Evolutionary conservation across 345 rosid species (phyloP).

Genomic region (Streptanthus diversifolius): DNA sequence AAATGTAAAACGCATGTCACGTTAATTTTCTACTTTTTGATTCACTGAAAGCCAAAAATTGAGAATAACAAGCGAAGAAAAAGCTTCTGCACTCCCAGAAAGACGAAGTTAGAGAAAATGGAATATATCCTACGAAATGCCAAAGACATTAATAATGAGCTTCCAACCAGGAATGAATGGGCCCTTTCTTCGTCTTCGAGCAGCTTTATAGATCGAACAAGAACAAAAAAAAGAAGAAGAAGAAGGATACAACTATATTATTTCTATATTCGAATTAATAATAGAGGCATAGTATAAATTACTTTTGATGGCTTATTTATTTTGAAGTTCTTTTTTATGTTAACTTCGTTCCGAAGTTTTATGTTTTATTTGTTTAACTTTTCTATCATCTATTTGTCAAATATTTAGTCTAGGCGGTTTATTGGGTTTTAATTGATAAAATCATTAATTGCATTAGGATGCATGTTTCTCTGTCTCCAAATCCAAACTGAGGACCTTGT

Average conservation of each 20-base stretch:
- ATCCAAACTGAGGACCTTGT: conserved; percentile 1
- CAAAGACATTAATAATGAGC: conserved; percentile 4
- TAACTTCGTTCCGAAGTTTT: conserved; percentile 26
- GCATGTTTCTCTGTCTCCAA: background rate
- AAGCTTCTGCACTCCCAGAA: background rate
- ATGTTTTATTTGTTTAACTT: background rate
- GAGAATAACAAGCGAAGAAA: conserved; percentile 10
- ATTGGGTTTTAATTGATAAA: background rate
- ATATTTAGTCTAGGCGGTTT: background rate
- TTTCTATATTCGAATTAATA: background rate
- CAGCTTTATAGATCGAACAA: conserved; percentile 1
- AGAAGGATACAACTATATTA: background rate
- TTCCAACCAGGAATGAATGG: conserved; percentile 15
- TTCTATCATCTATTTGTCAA: background rate
- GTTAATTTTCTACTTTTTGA: conserved; percentile 17
- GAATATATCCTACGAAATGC: background rate
- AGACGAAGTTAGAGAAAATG: background rate
- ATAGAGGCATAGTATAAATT: background rate
- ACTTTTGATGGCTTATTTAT: background rate
- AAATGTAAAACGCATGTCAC: conserved; percentile 22
- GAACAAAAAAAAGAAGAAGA: background rate
- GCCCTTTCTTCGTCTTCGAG: conserved; percentile 7
- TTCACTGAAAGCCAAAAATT: conserved; percentile 15
- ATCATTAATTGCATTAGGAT: background rate
- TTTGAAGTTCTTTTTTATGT: background rate